Evolutionary conservation across 2,329 filamentous ascomycete species (phyloP).

Genomic region (Pyricularia sp.): DNA sequence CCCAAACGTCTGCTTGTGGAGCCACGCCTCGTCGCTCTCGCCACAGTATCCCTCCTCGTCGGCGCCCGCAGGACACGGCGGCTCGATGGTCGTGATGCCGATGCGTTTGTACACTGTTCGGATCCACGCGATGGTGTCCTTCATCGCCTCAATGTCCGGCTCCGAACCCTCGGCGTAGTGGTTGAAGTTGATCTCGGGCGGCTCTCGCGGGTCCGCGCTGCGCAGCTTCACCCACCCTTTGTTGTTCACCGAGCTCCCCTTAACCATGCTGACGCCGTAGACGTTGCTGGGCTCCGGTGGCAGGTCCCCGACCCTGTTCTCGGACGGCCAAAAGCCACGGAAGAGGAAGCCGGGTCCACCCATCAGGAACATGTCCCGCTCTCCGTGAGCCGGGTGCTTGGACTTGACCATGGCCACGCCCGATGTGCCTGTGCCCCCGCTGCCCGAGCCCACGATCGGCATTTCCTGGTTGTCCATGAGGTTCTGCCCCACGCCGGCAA

Average conservation of each 20-base stretch:
- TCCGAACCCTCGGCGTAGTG: conserved; percentile 40
- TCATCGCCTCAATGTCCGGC: conserved; percentile 30
- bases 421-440: conserved; percentile 10
- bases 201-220: conserved; percentile 51
- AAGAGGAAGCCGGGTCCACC: conserved; percentile 41
- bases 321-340: conserved; percentile 43
- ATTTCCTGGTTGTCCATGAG: conserved; percentile 35
- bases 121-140: conserved; percentile 22
- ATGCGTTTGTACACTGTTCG: conserved; percentile 14
- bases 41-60: conserved; percentile 10
- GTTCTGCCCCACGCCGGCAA: conserved; percentile 40
- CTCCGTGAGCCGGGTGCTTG: conserved; percentile 24
- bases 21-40: conserved; percentile 5
- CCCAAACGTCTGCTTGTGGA: conserved; percentile 16
- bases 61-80: conserved; percentile 12
- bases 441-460: conserved; percentile 21
- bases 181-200: conserved; percentile 54
- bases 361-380: conserved; percentile 41
- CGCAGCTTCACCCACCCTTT: conserved; percentile 53
- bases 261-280: conserved; percentile 28
- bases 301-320: conserved; percentile 15
- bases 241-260: conserved; percentile 39
- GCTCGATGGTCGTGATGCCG: conserved; percentile 17
- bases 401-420: conserved; percentile 19
- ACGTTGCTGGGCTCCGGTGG: conserved; percentile 18